A percentile compares a stretch with the other conserved stretches of the same genome.
These are phyloP conservation scores for Mucor velutinosus DNA, from an alignment of 371 early-diverging fungal genomes.

Conservation along the genomic window DNA sequence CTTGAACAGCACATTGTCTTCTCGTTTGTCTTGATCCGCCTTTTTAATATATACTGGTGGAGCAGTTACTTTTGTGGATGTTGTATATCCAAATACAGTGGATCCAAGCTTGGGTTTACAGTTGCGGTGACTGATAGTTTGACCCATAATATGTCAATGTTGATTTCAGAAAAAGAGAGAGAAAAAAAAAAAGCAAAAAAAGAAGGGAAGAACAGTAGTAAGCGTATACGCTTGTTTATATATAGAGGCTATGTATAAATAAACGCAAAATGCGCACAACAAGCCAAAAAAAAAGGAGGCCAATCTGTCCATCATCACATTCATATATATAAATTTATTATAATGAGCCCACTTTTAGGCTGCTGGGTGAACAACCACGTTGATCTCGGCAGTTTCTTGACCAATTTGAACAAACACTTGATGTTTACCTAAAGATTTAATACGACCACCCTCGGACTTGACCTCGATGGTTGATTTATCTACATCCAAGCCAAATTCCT, in stretches of 20 bases:
- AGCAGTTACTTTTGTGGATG: not conserved
- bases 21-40: not conserved
- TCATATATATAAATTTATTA: conserved; percentile 12
- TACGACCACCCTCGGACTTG: conserved; percentile 45
- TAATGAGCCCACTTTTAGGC: conserved; percentile 11
- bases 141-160: conserved; percentile 1
- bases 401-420: conserved; percentile 31
- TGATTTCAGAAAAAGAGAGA: not conserved
- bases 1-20: conserved; percentile 16
- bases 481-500: conserved; percentile 36
- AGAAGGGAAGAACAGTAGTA: not conserved
- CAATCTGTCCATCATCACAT: not conserved
- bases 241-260: not conserved
- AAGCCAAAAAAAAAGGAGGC: not conserved
- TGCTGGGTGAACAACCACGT: conserved; percentile 34
- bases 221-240: not conserved
- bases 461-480: conserved; percentile 43
- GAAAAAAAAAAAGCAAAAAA: not conserved
- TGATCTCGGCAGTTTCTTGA: conserved; percentile 26
- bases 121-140: not conserved
- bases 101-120: conserved; percentile 1
- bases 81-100: conserved; percentile 10
- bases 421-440: conserved; percentile 50
- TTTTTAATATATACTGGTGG: conserved; percentile 5
- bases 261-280: not conserved